phyloP scores from a whole-genome alignment of 768 basidiomycete genomes.

The Cantharellus anzutake region DNA sequence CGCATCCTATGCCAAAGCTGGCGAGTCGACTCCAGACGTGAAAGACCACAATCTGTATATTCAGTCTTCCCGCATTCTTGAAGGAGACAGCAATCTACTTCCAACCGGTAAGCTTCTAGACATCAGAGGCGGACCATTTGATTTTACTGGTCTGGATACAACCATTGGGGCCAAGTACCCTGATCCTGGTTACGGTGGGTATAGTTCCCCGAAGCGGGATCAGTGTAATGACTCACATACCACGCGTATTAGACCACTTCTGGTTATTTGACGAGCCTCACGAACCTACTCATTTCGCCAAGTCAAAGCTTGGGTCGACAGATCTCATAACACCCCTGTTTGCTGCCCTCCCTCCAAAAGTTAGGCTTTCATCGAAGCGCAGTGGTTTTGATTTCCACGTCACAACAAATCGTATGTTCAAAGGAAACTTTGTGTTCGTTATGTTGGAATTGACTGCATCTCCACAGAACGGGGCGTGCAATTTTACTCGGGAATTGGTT shows the following conservation, averaged over 20 bases:
- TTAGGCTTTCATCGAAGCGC: conserved; percentile 30
- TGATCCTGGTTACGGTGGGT: conserved; percentile 37
- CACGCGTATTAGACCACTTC: conserved; percentile 3
- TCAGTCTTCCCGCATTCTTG: conserved; percentile 33
- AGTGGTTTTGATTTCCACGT: conserved; percentile 44
- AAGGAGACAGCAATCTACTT: conserved; percentile 30
- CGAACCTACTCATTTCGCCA: conserved; percentile 31
- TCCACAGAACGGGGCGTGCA: conserved; percentile 48
- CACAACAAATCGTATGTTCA: conserved; percentile 45
- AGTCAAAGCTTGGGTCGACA: background rate
- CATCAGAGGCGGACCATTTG: conserved; percentile 27
- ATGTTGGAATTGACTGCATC: no score
- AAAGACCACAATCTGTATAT: conserved; percentile 29
- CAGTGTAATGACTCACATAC: background rate
- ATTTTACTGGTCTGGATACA: conserved; percentile 28
- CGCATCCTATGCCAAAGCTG: conserved; percentile 30
- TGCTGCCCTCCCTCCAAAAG: conserved; percentile 29
- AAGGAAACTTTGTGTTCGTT: background rate
- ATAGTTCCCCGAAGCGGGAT: background rate
- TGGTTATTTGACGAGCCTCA: conserved; percentile 28
- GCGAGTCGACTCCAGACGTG: conserved; percentile 27
- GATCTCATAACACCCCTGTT: conserved; percentile 15
- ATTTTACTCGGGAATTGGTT: conserved; percentile 47
- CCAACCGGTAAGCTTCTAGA: conserved; percentile 33
- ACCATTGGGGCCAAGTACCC: conserved; percentile 41